A percentile compares a stretch with the other conserved stretches of the same genome.
These are phyloP conservation scores for Floccularia luteovirens DNA, from an alignment of 768 basidiomycete species.

Conservation along the genomic window DNA sequence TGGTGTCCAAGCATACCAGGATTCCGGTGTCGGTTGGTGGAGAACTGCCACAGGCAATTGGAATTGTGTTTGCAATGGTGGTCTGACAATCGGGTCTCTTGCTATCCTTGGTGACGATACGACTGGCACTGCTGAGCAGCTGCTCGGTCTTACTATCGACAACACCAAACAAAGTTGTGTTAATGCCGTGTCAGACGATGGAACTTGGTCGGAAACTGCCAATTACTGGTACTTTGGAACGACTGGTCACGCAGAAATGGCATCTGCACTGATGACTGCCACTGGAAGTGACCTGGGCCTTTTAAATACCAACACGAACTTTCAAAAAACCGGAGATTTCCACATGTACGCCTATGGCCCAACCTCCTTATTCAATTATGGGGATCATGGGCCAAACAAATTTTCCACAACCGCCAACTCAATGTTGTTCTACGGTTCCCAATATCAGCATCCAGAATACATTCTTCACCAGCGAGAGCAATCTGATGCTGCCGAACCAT, in stretches of 20 bases:
- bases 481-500: conserved; percentile 73
- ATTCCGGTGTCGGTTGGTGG: conserved; percentile 71
- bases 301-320: conserved; percentile 61
- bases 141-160: conserved; percentile 61
- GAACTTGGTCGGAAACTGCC: conserved; percentile 89
- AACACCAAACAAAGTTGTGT: conserved; percentile 80
- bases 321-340: conserved; percentile 67
- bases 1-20: conserved; percentile 49
- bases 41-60: conserved; percentile 78
- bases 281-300: conserved; percentile 81
- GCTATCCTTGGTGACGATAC: conserved; percentile 84
- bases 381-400: conserved; percentile 92
- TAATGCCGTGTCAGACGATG: conserved; percentile 54
- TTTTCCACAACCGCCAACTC: conserved; percentile 89
- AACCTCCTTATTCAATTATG: conserved; percentile 79
- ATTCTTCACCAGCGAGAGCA: conserved; percentile 90
- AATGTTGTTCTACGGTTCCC: conserved; percentile 69
- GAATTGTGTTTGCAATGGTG: conserved; percentile 96
- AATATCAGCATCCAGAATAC: conserved; percentile 67
- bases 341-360: conserved; percentile 87
- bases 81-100: conserved; percentile 82
- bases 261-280: conserved; percentile 73
- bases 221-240: conserved; percentile 97
- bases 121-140: conserved; percentile 57
- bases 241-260: conserved; percentile 86